Conservation (phyloP, 2,329 filamentous ascomycete species). For the Neurospora sp. region DNA sequence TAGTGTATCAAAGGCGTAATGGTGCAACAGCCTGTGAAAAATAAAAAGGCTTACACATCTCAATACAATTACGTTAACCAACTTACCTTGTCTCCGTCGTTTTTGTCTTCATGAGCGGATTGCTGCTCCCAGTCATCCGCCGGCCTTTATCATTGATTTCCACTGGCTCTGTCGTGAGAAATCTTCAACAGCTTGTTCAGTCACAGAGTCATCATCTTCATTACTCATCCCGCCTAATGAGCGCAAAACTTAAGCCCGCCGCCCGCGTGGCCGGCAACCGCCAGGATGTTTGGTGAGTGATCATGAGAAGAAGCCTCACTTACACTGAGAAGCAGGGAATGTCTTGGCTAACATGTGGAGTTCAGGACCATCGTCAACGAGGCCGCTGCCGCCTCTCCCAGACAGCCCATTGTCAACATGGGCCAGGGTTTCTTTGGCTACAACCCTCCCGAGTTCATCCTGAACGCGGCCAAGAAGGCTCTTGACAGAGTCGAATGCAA, state of each 20-base stretch:
- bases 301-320: neutral
- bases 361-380: constrained; percentile 57
- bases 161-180: neutral
- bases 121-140: neutral
- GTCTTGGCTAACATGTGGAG: constrained; percentile 4
- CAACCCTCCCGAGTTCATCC: constrained; percentile 38
- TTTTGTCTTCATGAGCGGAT: neutral
- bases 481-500: constrained; percentile 93
- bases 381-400: constrained; percentile 51
- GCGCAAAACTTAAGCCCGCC: constrained; percentile 18
- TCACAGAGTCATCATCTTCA: neutral
- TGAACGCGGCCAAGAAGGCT: constrained; percentile 83
- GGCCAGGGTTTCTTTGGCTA: constrained; percentile 35
- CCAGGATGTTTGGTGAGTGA: constrained; percentile 19
- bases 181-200: neutral
- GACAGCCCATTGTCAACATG: constrained; percentile 56
- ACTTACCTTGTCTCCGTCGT: neutral
- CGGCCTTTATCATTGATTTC: neutral
- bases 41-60: neutral
- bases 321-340: neutral
- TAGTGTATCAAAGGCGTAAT: neutral
- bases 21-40: neutral
- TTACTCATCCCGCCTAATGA: constrained; percentile 10
- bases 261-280: constrained; percentile 16
- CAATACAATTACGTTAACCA: neutral